Evolutionary conservation across 352 stramenopile species (phyloP), one percentile per base, ranked within the genome.

Genomic region (Plasmopara viticola): DNA sequence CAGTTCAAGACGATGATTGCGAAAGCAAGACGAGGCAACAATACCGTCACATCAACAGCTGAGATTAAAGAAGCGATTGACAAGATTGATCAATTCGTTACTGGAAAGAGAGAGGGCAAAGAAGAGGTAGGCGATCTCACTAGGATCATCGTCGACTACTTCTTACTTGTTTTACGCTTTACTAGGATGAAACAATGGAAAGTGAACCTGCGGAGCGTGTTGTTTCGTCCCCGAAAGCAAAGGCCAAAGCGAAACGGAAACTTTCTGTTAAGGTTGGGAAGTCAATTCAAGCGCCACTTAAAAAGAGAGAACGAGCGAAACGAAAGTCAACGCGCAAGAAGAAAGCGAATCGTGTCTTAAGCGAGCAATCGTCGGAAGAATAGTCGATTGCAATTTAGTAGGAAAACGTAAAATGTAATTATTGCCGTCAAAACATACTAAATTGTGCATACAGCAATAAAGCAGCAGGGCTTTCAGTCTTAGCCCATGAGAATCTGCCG

Each of bases 1-100:
- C 81, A 87, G 48, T 98, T 99, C 51, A 78, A 79, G 41, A 68
- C 79, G 4, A 72, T 98, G 30, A 59, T 97, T n/a, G 66, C 55
- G 15, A 80, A 81, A 44, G 42, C 64, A 9, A 70, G 75, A 9
- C 75, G 75, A 6, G 72, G 70, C 5, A 72, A 70, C 33, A 71
- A 53, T 15, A 35, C 62, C 1, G 50, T 65, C 12, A 62, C 56
- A 28, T 60, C 73, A 13, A 81, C 79, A 9, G 44, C 67, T n/a
- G 80, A 91, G 40, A 70, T 87, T 53, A 88, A 89, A 43, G 78
- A 89, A 56, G 68, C 69, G 5, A 70, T 91, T 41, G 81, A 91
- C 34, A 77, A 86, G 29, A 60, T 91, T 14, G 81, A 91, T 20
- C 58, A 71, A 29, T 77, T 80, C 34, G 68, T 89, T 10, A 53